phyloP scores from a whole-genome alignment of 2,329 filamentous ascomycete species.

The Colletotrichum sp. region DNA sequence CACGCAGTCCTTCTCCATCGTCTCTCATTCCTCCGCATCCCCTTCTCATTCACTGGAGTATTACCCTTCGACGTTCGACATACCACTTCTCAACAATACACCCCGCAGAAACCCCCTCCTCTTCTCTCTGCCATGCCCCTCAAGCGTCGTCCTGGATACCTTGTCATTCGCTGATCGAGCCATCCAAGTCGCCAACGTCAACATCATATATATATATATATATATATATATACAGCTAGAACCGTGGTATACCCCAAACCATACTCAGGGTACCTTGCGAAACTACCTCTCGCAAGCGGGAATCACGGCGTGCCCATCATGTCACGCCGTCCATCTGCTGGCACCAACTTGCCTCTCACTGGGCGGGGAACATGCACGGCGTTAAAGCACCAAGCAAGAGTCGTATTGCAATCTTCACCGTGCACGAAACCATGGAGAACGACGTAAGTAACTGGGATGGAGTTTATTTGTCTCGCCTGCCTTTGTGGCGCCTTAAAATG shows the following conservation, averaged over 20 bases:
- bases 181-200: not conserved
- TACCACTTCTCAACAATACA: not conserved
- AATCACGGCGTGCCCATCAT: not conserved
- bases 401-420: not conserved
- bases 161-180: not conserved
- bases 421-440: not conserved
- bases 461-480: not conserved
- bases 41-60: not conserved
- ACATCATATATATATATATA: not conserved
- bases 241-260: not conserved
- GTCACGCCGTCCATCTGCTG: not conserved
- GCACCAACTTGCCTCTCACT: not conserved
- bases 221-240: not conserved
- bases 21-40: not conserved
- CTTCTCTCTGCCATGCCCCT: not conserved
- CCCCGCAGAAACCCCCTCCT: not conserved
- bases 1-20: not conserved
- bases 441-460: not conserved
- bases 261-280: not conserved
- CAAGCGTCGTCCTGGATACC: not conserved
- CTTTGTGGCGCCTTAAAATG: not conserved
- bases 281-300: not conserved
- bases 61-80: rapidly evolving
- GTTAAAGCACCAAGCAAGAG: not conserved
- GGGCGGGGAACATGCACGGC: not conserved